These are phyloP conservation scores for Spathaspora sp. DNA, from an alignment of 1,139 yeast species.

Conservation along the genomic window DNA sequence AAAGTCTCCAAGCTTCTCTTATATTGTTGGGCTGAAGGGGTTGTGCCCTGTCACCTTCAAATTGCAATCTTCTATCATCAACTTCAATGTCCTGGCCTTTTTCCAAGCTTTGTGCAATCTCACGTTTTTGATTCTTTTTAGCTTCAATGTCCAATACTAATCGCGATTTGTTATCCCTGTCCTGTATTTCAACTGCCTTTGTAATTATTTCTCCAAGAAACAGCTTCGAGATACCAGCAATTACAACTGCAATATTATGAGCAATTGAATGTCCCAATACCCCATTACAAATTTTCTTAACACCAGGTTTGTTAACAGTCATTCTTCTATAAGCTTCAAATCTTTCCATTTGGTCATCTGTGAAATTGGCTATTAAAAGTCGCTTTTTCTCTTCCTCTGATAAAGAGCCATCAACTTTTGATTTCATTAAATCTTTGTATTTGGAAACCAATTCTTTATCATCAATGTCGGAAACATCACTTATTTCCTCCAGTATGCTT, in stretches of 20 bases:
- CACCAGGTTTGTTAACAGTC: slow-evolving; percentile 74
- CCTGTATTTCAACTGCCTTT: slow-evolving; percentile 68
- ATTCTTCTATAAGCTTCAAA: slow-evolving; percentile 88
- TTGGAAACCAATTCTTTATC: slow-evolving; percentile 36
- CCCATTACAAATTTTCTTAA: slow-evolving; percentile 77
- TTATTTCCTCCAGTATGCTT: slow-evolving; percentile 15
- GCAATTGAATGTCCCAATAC: slow-evolving; percentile 83
- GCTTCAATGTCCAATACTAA: slow-evolving; percentile 36
- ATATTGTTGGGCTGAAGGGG: slow-evolving; percentile 84
- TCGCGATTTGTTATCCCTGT: slow-evolving; percentile 49
- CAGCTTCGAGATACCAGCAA: slow-evolving; percentile 87
- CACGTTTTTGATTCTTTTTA: slow-evolving; percentile 34
- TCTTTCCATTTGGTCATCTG: slow-evolving; percentile 81
- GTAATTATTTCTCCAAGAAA: slow-evolving; percentile 88
- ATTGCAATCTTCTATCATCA: slow-evolving; percentile 29
- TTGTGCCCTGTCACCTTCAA: slow-evolving; percentile 44
- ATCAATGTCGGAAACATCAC: slow-evolving; percentile 35
- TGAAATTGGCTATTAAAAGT: slow-evolving; percentile 68
- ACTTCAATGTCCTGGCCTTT: slow-evolving; percentile 31
- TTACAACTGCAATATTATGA: slow-evolving; percentile 74
- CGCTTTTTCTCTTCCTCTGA: slow-evolving; percentile 57
- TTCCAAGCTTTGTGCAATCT: slow-evolving; percentile 28
- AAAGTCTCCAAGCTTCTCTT: slow-evolving; percentile 84
- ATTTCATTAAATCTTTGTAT: slow-evolving; percentile 27
- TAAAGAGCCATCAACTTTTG: slow-evolving; percentile 23